A percentile compares a stretch with the other conserved stretches of the same genome.
These are phyloP conservation scores for Solanum hybrid DNA, from an alignment of 305 asterid species.

Conservation along the genomic window DNA sequence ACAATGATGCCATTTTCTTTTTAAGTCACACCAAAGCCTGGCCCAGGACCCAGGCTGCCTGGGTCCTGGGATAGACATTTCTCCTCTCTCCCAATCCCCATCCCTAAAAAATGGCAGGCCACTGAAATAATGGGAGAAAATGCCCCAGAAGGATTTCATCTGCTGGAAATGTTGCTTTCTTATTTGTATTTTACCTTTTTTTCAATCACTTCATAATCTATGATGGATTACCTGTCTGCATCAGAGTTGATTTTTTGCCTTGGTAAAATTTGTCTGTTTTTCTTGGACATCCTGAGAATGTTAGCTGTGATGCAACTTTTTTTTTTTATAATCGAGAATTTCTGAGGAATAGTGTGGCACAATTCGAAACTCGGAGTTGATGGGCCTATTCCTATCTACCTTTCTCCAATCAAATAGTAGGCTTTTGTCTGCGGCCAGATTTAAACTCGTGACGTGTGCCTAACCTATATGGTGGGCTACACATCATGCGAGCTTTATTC, in stretches of 20 bases:
- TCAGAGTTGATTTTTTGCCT: background rate
- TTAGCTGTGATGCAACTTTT: background rate
- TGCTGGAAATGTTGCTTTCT: background rate
- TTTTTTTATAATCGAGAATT: background rate
- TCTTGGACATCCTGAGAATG: background rate
- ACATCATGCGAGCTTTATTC: background rate
- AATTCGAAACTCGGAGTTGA: background rate
- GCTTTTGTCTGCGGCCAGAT: background rate
- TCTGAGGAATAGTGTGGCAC: background rate
- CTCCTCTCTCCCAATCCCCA: background rate
- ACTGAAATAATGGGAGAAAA: background rate
- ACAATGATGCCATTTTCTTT: background rate
- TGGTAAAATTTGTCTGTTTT: background rate
- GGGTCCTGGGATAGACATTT: background rate
- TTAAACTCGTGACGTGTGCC: background rate
- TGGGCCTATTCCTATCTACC: background rate
- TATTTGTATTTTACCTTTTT: background rate
- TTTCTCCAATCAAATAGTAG: background rate
- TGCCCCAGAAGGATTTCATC: background rate
- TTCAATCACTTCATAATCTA: background rate
- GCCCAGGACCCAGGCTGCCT: no score
- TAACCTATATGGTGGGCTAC: background rate
- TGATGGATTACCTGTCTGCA: background rate
- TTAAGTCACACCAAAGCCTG: background rate
- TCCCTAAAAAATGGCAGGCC: background rate